A percentile compares a stretch with the other conserved stretches of the same genome.
Conservation (phyloP, 495 filamentous ascomycete genomes). For the Pseudoneurospora amorphoporcata region DNA sequence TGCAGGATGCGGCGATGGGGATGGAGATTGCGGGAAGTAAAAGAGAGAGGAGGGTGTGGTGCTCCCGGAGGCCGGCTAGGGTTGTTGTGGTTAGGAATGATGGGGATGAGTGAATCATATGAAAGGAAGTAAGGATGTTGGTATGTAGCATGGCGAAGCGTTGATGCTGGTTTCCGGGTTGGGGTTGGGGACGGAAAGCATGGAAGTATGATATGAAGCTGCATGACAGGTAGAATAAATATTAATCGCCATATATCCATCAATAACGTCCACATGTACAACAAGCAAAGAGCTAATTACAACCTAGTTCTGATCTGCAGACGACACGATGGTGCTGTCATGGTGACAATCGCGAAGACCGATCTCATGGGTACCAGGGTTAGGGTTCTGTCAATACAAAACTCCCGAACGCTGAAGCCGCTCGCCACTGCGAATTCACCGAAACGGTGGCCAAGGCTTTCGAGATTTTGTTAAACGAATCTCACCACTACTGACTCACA, state of each 20-base stretch:
- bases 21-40: slow-evolving; percentile 13
- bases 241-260: background rate
- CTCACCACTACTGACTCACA: background rate
- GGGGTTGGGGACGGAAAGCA: background rate
- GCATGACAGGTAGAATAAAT: background rate
- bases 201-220: background rate
- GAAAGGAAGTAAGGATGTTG: background rate
- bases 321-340: background rate
- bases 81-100: slow-evolving; percentile 37
- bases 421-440: background rate
- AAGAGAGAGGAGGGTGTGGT: slow-evolving; percentile 61
- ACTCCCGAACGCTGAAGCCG: background rate
- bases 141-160: background rate
- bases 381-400: background rate
- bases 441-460: background rate
- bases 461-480: background rate
- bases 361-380: background rate
- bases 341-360: background rate
- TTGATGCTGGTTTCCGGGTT: background rate
- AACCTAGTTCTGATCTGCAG: background rate
- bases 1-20: slow-evolving; percentile 40
- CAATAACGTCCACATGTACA: background rate
- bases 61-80: slow-evolving; percentile 53
- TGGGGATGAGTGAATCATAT: background rate
- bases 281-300: background rate